phyloP scores from a whole-genome alignment of 1,139 yeast genomes.

The Pichia sp. region DNA sequence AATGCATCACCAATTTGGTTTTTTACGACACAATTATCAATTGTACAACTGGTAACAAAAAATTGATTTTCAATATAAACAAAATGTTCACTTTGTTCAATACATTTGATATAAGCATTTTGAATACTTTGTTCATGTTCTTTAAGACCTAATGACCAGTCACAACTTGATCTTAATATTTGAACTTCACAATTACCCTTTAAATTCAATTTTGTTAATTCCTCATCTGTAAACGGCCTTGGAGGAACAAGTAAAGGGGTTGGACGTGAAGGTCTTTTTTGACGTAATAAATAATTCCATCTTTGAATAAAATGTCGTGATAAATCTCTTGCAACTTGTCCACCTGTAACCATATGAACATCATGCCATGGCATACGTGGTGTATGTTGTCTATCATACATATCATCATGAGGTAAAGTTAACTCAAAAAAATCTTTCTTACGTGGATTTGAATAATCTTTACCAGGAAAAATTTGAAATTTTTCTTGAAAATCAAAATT shows the following conservation, averaged over 20 bases:
- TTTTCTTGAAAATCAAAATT: conserved; percentile 13
- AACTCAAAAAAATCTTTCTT: conserved; percentile 77
- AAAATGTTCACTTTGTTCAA: conserved; percentile 88
- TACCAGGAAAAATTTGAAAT: conserved; percentile 87
- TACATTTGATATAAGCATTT: conserved; percentile 82
- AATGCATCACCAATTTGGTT: conserved; percentile 94
- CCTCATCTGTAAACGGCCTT: conserved; percentile 72
- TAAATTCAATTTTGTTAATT: conserved; percentile 55
- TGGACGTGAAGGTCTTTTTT: conserved; percentile 87
- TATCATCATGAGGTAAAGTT: conserved; percentile 82
- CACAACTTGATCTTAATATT: conserved; percentile 77
- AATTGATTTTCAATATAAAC: conserved; percentile 86
- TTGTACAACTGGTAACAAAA: conserved; percentile 79
- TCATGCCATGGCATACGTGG: conserved; percentile 99
- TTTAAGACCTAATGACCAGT: conserved; percentile 87
- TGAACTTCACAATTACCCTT: conserved; percentile 92
- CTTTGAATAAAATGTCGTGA: conserved; percentile 94
- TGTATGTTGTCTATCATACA: conserved; percentile 74
- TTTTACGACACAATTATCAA: conserved; percentile 80
- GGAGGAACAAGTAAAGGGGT: conserved; percentile 94
- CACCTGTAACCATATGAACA: conserved; percentile 91
- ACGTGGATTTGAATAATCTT: conserved; percentile 94
- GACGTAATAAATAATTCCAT: conserved; percentile 91
- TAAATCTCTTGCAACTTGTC: conserved; percentile 92
- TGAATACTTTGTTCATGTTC: conserved; percentile 88